A percentile compares a stretch with the other conserved stretches of the same genome.
These are phyloP conservation scores for Dissophora ornata DNA, from an alignment of 192 early-diverging fungal species.

Conservation along the genomic window DNA sequence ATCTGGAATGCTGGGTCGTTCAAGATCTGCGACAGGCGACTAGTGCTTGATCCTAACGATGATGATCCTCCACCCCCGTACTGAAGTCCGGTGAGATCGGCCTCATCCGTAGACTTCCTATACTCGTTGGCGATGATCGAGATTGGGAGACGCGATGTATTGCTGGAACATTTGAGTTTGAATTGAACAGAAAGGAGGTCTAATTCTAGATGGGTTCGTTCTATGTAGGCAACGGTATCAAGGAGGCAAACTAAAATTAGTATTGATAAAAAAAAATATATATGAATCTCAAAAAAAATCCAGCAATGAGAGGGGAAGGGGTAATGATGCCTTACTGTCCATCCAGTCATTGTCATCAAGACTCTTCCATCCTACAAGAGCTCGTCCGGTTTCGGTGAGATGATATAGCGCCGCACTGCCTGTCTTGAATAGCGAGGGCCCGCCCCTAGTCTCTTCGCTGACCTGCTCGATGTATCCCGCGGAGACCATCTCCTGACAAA, in stretches of 20 bases:
- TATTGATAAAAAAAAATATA: no score
- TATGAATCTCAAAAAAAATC: no score
- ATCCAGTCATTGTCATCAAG: constrained; percentile 32
- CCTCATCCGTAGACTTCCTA: constrained; percentile 25
- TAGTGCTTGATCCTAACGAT: not conserved
- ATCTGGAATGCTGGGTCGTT: constrained; percentile 47
- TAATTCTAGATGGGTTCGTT: constrained; percentile 13
- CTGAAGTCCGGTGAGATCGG: constrained; percentile 7
- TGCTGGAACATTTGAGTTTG: constrained; percentile 25
- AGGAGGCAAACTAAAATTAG: constrained; percentile 19
- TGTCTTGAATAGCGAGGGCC: constrained; percentile 31
- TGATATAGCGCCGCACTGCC: constrained; percentile 47
- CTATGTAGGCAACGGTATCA: constrained; percentile 22
- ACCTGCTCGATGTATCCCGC: constrained; percentile 59
- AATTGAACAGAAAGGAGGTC: constrained; percentile 36
- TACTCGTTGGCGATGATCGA: constrained; percentile 11
- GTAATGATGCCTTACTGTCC: constrained; percentile 20
- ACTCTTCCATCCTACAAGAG: constrained; percentile 50
- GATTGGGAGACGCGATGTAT: constrained; percentile 27
- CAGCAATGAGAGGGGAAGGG: constrained; percentile 6
- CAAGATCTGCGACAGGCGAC: constrained; percentile 42
- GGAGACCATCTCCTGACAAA: constrained; percentile 58
- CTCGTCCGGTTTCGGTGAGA: constrained; percentile 47
- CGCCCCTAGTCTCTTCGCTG: constrained; percentile 16
- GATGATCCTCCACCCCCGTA: constrained; percentile 1